Evolutionary conservation across 2,329 filamentous ascomycete species (phyloP).

Genomic region (Colletotrichum horii): DNA sequence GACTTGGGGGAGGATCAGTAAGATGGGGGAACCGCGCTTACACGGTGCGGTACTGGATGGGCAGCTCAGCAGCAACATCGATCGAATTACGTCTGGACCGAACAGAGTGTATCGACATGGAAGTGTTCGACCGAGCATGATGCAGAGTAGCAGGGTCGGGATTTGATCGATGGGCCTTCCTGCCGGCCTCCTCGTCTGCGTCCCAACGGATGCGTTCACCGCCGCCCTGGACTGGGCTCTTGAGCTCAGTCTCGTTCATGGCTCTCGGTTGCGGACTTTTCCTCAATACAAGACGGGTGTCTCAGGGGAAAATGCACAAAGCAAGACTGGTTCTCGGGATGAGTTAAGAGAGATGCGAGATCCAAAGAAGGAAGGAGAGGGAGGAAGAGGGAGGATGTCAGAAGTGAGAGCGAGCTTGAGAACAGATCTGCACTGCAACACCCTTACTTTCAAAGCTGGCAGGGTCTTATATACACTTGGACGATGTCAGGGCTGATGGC

Average conservation of each 20-base stretch:
- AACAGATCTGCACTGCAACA: background rate
- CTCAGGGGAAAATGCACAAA: background rate
- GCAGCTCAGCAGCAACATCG: slow-evolving; percentile 47
- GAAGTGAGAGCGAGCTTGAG: slow-evolving; percentile 3
- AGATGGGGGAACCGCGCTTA: slow-evolving; percentile 35
- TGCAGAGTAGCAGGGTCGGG: slow-evolving; percentile 23
- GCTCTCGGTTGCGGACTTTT: background rate
- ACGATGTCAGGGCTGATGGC: background rate
- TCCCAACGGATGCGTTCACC: slow-evolving; percentile 40
- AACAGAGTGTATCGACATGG: slow-evolving; percentile 46
- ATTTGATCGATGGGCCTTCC: slow-evolving; percentile 9
- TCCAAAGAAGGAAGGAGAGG: background rate
- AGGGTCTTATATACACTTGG: slow-evolving; percentile 16
- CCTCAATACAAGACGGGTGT: background rate
- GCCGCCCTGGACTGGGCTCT: slow-evolving; percentile 19
- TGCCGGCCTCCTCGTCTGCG: slow-evolving; percentile 37
- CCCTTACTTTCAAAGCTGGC: background rate
- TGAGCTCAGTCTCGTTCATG: slow-evolving; percentile 31
- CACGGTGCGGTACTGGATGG: slow-evolving; percentile 61
- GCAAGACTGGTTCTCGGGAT: background rate
- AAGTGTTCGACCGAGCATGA: slow-evolving; percentile 35
- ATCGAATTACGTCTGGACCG: slow-evolving; percentile 40
- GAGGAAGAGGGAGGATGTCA: background rate
- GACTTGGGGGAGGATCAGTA: background rate
- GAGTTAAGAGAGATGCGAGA: background rate